phyloP scores from a whole-genome alignment of 768 basidiomycete species.

The Kwoniella dendrophila region DNA sequence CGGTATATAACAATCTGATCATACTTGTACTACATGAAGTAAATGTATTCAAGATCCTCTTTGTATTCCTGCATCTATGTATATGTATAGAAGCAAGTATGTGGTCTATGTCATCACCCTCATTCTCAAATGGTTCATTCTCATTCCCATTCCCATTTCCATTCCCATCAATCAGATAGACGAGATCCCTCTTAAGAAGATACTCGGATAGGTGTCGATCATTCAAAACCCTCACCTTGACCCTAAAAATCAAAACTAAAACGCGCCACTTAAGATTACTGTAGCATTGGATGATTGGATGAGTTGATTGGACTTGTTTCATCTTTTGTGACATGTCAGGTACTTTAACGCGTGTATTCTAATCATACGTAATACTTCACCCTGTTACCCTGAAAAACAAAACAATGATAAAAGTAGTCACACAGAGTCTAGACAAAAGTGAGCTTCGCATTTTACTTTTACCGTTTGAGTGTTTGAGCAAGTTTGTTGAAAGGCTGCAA shows the following conservation, averaged over 20 bases:
- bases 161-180: too few relatives aligned
- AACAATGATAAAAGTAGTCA: background rate
- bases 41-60: too few relatives aligned
- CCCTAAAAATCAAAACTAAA: background rate
- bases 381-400: conserved; percentile 2
- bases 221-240: background rate
- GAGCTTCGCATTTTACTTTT: background rate
- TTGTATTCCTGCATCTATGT: too few relatives aligned
- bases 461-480: conserved; percentile 1
- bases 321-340: conserved; percentile 10
- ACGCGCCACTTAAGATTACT: conserved; percentile 9
- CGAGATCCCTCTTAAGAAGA: too few relatives aligned
- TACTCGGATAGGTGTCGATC: too few relatives aligned
- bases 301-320: conserved; percentile 6
- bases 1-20: conserved; percentile 14
- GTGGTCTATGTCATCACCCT: too few relatives aligned
- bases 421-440: conserved; percentile 11
- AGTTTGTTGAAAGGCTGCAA: background rate
- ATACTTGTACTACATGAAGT: too few relatives aligned
- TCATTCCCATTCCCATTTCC: too few relatives aligned
- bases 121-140: too few relatives aligned
- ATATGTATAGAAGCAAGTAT: too few relatives aligned
- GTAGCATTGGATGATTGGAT: too few relatives aligned
- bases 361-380: too few relatives aligned
- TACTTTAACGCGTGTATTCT: conserved; percentile 2